These are phyloP conservation scores for Batrachochytrium dendrobatidis DNA, from an alignment of 371 early-diverging fungal genomes.

Conservation along the genomic window DNA sequence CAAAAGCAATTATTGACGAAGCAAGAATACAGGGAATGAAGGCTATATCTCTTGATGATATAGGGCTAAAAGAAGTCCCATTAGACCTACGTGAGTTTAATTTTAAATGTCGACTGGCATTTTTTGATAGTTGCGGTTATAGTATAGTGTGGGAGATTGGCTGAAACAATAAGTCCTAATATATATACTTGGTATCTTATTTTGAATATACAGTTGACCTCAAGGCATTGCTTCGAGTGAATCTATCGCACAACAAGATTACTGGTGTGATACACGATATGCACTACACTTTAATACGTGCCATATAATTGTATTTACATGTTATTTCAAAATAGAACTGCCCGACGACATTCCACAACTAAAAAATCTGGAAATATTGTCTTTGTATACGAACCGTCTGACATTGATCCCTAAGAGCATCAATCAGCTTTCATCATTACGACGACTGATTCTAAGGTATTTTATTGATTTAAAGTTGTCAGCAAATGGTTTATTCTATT, in stretches of 20 bases:
- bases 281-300: background rate
- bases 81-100: conserved; percentile 13
- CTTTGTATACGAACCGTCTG: conserved; percentile 30
- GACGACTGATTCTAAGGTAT: conserved; percentile 23
- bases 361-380: conserved; percentile 16
- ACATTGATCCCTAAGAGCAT: conserved; percentile 22
- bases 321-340: conserved; percentile 10
- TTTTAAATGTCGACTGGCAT: background rate
- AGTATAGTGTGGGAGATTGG: background rate
- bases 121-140: background rate
- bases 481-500: background rate
- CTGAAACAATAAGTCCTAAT: background rate
- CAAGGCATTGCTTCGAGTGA: conserved; percentile 14
- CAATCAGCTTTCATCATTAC: conserved; percentile 11
- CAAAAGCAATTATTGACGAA: conserved; percentile 2
- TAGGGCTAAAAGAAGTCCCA: conserved; percentile 19
- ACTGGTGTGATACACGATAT: conserved; percentile 4
- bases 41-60: conserved; percentile 13
- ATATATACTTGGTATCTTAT: background rate
- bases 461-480: background rate
- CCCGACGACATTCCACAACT: conserved; percentile 18
- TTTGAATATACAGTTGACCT: conserved; percentile 4
- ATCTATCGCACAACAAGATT: conserved; percentile 26
- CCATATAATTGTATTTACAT: background rate
- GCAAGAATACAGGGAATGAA: background rate